Percentiles rank a stretch among this genome's conserved stretches.
Evolutionary conservation across 2,329 filamentous ascomycete species (phyloP).

Genomic region (Exophiala viscosa): DNA sequence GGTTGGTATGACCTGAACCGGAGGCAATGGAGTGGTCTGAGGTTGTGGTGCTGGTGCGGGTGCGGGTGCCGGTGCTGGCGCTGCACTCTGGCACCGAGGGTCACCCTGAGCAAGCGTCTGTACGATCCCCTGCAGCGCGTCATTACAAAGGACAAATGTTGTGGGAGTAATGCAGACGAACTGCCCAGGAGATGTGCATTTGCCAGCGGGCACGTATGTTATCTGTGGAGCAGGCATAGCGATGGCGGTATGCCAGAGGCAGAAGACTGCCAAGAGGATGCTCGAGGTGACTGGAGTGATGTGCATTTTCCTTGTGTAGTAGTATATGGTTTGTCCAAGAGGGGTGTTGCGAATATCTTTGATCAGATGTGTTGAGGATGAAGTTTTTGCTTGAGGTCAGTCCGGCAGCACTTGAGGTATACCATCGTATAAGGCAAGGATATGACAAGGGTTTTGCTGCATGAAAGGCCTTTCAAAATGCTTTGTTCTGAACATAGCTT

Average conservation of each 20-base stretch:
- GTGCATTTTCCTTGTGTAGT: neutral
- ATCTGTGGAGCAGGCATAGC: neutral
- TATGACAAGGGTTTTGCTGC: too few relatives aligned
- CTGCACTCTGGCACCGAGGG: neutral
- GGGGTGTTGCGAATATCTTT: neutral
- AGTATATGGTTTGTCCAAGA: neutral
- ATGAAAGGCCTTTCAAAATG: too few relatives aligned
- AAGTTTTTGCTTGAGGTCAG: too few relatives aligned
- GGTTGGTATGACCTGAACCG: too few relatives aligned
- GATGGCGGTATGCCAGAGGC: neutral
- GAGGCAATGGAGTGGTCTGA: too few relatives aligned
- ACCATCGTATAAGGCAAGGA: too few relatives aligned
- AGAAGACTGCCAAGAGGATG: neutral
- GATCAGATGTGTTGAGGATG: neutral
- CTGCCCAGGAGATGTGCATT: slow-evolving; percentile 4
- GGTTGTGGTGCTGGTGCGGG: too few relatives aligned
- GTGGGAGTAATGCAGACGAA: slow-evolving; percentile 8
- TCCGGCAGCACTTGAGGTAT: too few relatives aligned
- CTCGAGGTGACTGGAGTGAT: neutral
- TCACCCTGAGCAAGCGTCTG: slow-evolving; percentile 11
- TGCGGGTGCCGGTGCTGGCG: too few relatives aligned
- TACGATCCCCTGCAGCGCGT: slow-evolving; percentile 4
- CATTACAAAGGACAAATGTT: slow-evolving; percentile 9
- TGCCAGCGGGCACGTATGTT: neutral
- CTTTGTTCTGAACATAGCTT: too few relatives aligned